A percentile compares a stretch with the other conserved stretches of the same genome.
These are phyloP conservation scores for Saxophila tyrrhenica DNA, from an alignment of 495 filamentous ascomycete genomes.

Conservation along the genomic window DNA sequence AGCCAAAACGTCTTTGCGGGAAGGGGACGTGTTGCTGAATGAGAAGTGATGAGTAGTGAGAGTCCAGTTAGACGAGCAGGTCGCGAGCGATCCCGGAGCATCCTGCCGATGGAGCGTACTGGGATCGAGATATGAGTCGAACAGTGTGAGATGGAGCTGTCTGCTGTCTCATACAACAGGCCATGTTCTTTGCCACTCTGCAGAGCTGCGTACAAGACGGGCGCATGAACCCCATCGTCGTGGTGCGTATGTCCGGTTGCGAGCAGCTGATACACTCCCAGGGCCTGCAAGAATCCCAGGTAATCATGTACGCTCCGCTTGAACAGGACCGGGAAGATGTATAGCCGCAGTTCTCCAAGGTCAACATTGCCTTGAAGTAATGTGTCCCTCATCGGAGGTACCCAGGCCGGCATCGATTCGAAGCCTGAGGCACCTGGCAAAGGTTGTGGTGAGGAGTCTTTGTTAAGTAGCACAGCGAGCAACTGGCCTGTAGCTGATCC, in stretches of 20 bases:
- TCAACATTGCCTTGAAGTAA: conserved; percentile 40
- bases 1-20: conserved; percentile 44
- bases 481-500: conserved; percentile 54
- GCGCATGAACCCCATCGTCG: conserved; percentile 25
- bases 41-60: conserved; percentile 59
- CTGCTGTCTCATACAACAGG: conserved; percentile 48
- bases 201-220: conserved; percentile 51
- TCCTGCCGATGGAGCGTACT: conserved; percentile 33
- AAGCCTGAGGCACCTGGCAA: background rate
- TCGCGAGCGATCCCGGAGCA: conserved; percentile 52
- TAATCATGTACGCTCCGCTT: conserved; percentile 44
- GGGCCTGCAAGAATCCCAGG: conserved; percentile 39
- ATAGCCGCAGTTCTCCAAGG: conserved; percentile 55
- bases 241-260: conserved; percentile 28
- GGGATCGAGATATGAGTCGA: conserved; percentile 29
- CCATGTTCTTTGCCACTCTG: conserved; percentile 71
- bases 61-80: conserved; percentile 62
- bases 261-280: conserved; percentile 20
- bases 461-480: conserved; percentile 28
- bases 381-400: conserved; percentile 36
- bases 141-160: background rate
- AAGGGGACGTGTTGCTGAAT: conserved; percentile 59
- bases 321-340: conserved; percentile 66
- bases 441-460: background rate
- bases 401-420: conserved; percentile 36